These are phyloP conservation scores for Cyberlindnera maclurae DNA, from an alignment of 805 yeast genomes.

Conservation along the genomic window DNA sequence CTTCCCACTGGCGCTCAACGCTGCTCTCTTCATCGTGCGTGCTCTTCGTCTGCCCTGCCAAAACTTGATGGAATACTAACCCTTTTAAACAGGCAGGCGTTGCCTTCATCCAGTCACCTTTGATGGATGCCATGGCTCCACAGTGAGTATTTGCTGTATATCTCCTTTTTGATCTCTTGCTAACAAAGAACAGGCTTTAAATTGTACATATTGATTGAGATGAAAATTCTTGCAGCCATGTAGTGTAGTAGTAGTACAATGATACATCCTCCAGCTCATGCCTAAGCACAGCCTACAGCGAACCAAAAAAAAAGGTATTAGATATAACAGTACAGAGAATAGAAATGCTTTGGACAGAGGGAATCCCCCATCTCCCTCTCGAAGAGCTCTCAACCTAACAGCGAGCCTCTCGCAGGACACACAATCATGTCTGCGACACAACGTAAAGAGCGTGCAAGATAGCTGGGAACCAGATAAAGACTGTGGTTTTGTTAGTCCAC, in stretches of 20 bases:
- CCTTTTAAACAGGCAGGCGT: constrained; percentile 44
- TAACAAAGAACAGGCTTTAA: constrained; percentile 6
- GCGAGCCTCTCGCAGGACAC: background rate
- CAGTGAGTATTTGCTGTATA: constrained; percentile 29
- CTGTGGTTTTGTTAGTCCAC: constrained; percentile 19
- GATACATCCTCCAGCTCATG: no score
- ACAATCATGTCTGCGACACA: constrained; percentile 26
- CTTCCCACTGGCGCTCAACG: constrained; percentile 58
- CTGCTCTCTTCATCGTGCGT: constrained; percentile 45
- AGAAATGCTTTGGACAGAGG: no score
- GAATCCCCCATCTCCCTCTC: no score
- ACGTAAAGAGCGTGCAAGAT: constrained; percentile 69
- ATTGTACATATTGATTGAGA: constrained; percentile 1
- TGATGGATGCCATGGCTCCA: constrained; percentile 78
- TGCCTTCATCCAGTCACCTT: constrained; percentile 67
- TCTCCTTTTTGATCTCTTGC: background rate
- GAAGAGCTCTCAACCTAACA: no score
- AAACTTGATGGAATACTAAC: constrained; percentile 22
- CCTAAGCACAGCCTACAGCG: no score
- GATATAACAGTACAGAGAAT: no score
- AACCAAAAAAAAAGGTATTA: no score
- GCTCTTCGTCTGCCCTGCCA: no score
- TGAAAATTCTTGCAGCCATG: background rate
- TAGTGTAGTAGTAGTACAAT: no score
- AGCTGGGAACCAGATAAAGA: constrained; percentile 70